Percentiles rank a stretch among this genome's conserved stretches.
Evolutionary conservation across 2,329 filamentous ascomycete genomes (phyloP).

Genomic region (Ceratocystis papillata): DNA sequence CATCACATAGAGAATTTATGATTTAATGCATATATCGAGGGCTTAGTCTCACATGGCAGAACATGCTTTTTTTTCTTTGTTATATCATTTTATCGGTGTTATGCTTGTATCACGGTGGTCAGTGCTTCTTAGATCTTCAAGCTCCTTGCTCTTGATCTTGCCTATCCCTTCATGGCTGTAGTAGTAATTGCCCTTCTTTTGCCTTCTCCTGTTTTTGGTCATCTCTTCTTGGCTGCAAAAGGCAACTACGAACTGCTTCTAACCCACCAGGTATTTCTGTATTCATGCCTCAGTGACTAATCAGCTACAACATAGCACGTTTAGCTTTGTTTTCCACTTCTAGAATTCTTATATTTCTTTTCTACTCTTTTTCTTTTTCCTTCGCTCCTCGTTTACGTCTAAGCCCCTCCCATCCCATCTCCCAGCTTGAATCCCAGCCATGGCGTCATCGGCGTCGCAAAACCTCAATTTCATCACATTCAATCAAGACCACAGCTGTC

Average conservation of each 20-base stretch:
- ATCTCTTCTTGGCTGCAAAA: not conserved
- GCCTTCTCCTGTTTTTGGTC: not conserved
- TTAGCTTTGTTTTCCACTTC: not conserved
- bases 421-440: constrained; percentile 4
- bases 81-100: not conserved
- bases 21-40: constrained; percentile 13
- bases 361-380: not conserved
- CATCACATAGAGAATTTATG: constrained; percentile 17
- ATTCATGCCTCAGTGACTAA: not conserved
- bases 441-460: constrained; percentile 41
- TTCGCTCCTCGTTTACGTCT: not conserved
- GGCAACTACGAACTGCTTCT: not conserved
- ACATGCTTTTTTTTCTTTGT: not conserved
- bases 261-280: not conserved
- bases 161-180: not conserved
- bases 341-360: not conserved
- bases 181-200: not conserved
- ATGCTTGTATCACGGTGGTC: constrained; percentile 1
- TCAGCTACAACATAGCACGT: not conserved
- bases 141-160: not conserved
- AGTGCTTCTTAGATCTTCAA: constrained; percentile 2
- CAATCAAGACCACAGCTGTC: constrained; percentile 96
- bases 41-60: not conserved
- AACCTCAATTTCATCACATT: constrained; percentile 96
- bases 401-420: not conserved